Percentiles rank a stretch among this genome's conserved stretches.
phyloP scores from a whole-genome alignment of 441 rosid species.

The Omphalea diandra region DNA sequence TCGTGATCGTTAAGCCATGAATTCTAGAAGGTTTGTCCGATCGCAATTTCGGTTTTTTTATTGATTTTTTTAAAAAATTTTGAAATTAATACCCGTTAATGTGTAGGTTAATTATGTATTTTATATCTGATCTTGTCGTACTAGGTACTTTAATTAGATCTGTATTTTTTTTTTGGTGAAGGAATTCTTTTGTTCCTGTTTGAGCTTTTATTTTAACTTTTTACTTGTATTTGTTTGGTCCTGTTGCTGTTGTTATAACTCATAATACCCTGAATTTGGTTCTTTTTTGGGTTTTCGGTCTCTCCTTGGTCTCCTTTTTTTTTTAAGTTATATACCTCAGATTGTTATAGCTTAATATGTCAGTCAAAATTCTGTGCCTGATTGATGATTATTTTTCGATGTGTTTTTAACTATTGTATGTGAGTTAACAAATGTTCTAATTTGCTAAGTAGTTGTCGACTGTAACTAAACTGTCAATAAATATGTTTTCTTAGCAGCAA shows the following conservation, averaged over 20 bases:
- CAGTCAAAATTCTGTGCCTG: no score
- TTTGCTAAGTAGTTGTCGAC: not conserved
- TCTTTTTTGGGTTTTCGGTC: not conserved
- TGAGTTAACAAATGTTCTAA: no score
- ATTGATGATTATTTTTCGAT: no score
- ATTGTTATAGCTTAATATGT: not conserved
- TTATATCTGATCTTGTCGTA: not conserved
- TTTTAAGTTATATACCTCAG: no score
- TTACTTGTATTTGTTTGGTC: not conserved
- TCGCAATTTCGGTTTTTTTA: conserved; percentile 7
- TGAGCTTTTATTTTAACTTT: no score
- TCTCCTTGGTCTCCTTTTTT: not conserved
- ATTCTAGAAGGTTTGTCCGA: conserved; percentile 55
- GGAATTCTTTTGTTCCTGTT: not conserved
- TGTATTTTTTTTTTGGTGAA: not conserved
- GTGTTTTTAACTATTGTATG: no score
- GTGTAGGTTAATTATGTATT: not conserved
- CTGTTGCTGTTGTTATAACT: not conserved
- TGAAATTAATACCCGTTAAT: not conserved
- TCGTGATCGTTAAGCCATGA: conserved; percentile 17
- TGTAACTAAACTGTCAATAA: not conserved
- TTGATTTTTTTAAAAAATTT: not conserved
- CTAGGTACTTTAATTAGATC: not conserved
- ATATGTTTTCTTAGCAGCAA: not conserved
- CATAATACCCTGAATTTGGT: not conserved